phyloP scores from a whole-genome alignment of 768 basidiomycete species.

The Leccinellum rugosiceps region DNA sequence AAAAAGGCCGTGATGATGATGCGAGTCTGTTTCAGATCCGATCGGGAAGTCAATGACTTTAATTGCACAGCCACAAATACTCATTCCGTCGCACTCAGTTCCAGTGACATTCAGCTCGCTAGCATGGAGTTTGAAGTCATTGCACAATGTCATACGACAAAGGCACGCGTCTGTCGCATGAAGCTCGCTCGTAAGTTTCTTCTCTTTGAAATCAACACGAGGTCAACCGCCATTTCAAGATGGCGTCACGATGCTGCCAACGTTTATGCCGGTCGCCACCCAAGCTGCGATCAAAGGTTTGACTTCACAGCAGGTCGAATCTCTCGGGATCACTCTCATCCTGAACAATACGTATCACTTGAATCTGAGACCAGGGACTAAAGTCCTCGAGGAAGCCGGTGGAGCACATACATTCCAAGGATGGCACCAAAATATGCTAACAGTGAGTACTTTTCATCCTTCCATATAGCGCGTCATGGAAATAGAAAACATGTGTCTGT shows the following conservation, averaged over 20 bases:
- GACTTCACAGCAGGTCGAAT: constrained; percentile 81
- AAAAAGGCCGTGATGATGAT: not conserved
- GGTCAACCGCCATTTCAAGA: constrained; percentile 41
- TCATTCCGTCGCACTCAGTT: not conserved
- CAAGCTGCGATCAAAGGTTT: constrained; percentile 91
- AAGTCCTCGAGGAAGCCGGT: constrained; percentile 69
- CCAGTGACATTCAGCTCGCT: not conserved
- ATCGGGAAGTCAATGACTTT: constrained; percentile 1
- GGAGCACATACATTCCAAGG: constrained; percentile 91
- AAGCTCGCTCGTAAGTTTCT: constrained; percentile 63
- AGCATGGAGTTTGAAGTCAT: constrained; percentile 79
- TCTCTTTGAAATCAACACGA: constrained; percentile 1
- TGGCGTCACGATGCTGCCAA: constrained; percentile 78
- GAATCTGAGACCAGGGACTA: constrained; percentile 78
- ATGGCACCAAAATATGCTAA: constrained; percentile 83
- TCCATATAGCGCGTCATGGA: not conserved
- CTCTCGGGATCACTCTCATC: constrained; percentile 77
- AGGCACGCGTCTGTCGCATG: constrained; percentile 84
- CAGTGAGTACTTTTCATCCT: constrained; percentile 42
- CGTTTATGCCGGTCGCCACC: constrained; percentile 93
- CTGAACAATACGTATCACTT: constrained; percentile 91
- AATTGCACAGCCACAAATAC: constrained; percentile 14
- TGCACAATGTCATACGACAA: constrained; percentile 77
- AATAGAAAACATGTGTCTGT: not conserved
- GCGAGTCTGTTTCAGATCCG: not conserved